Evolutionary conservation across 331 rosid genomes (phyloP).

Genomic region (Telfairia occidentalis): DNA sequence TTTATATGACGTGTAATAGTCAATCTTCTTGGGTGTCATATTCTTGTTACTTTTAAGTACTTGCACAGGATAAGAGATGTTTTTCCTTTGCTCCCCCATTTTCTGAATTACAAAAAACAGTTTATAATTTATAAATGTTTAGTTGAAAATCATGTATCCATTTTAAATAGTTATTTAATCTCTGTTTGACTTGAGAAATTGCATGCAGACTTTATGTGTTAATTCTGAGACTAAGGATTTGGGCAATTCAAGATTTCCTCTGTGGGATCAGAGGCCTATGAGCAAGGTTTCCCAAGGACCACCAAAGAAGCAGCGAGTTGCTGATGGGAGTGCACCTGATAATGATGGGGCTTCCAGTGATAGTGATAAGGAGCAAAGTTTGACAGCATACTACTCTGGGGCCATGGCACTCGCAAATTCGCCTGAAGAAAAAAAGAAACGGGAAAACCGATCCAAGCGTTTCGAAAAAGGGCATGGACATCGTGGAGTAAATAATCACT

Average conservation of each 20-base stretch:
- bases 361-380: slow-evolving; percentile 76
- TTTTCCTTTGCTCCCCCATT: not conserved
- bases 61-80: not conserved
- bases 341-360: slow-evolving; percentile 74
- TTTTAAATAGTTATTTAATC: not conserved
- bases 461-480: slow-evolving; percentile 77
- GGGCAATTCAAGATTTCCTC: slow-evolving; percentile 37
- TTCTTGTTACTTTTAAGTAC: not conserved
- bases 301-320: slow-evolving; percentile 68
- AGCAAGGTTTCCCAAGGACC: slow-evolving; percentile 44
- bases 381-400: slow-evolving; percentile 52
- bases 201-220: slow-evolving; percentile 46
- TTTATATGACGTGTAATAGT: not conserved
- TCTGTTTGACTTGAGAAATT: not conserved
- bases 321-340: slow-evolving; percentile 40
- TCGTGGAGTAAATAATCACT: slow-evolving; percentile 41
- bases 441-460: slow-evolving; percentile 86
- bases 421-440: slow-evolving; percentile 86
- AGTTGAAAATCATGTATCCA: not conserved
- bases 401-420: slow-evolving; percentile 63
- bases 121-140: not conserved
- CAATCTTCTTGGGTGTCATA: not conserved
- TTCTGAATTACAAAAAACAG: not conserved
- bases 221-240: slow-evolving; percentile 43
- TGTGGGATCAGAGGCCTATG: slow-evolving; percentile 43